Percentiles rank a stretch among this genome's conserved stretches.
Evolutionary conservation across 164 flowering plant species (phyloP).

Genomic region (Magnolia sinica): DNA sequence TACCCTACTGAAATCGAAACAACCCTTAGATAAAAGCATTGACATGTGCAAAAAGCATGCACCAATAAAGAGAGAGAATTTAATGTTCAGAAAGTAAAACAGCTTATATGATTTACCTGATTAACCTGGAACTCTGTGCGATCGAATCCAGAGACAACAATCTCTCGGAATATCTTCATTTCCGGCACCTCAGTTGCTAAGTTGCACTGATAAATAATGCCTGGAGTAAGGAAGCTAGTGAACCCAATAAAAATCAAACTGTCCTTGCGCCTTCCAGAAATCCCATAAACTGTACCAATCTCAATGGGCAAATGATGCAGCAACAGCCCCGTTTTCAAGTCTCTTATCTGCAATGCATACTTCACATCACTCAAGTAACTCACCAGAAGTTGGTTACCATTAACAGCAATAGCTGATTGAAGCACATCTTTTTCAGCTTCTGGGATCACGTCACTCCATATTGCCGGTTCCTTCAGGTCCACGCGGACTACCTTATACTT

Average conservation of each 20-base stretch:
- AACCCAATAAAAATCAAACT: slow-evolving; percentile 60
- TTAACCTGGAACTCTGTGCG: slow-evolving; percentile 68
- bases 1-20: neutral
- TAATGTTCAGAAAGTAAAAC: neutral
- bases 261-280: slow-evolving; percentile 76
- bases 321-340: slow-evolving; percentile 69
- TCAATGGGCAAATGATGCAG: slow-evolving; percentile 80
- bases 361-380: slow-evolving; percentile 93
- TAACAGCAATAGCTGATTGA: slow-evolving; percentile 72
- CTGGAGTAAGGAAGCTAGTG: slow-evolving; percentile 87
- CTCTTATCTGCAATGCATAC: slow-evolving; percentile 76
- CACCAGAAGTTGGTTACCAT: slow-evolving; percentile 60
- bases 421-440: slow-evolving; percentile 85
- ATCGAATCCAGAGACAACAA: slow-evolving; percentile 76
- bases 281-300: slow-evolving; percentile 70
- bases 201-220: slow-evolving; percentile 79
- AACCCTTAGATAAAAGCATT: neutral
- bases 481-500: slow-evolving; percentile 79
- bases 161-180: slow-evolving; percentile 80
- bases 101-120: slow-evolving; percentile 52
- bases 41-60: neutral
- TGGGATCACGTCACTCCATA: slow-evolving; percentile 68
- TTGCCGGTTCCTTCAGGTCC: slow-evolving; percentile 67
- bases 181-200: slow-evolving; percentile 55
- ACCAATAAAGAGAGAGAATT: neutral